Base-by-base conservation (phyloP, 306 rosid genomes). In the Dicorynia guianensis region DNA sequence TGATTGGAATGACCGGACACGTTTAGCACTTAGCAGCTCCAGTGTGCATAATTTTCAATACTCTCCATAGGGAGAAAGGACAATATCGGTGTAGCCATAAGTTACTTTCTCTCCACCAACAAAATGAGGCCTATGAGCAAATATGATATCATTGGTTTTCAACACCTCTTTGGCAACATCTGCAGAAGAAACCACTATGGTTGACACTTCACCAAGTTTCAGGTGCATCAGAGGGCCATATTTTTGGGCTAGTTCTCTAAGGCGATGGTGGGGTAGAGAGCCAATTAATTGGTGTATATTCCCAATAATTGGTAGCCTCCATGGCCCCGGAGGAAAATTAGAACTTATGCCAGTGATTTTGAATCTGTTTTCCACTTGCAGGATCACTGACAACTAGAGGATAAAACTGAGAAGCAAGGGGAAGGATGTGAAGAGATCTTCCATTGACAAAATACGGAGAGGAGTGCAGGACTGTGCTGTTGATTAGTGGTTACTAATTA, bases 151-250 rank as follows among this genome's bases (percentile, higher is more conserved):
- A 50, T 85, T 71, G 0, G 79, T 75, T 43, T 75, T 77, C 52
- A 85, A 19, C 13, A 85, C 73, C 48, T 82, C 85, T 35, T 67
- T 49, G 18, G 85, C 83, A 14, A 75, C 47, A 65, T 76, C 64
- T 15, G 82, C 75, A 19, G 85, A 82, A 39, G 82, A 82, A 20
- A 82, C 38, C 9, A 79, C 63, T 3, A 70, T 47, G 50, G 30
- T 34, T 35, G 69, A 70, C 5, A 64, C 39, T 14, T 76, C 78
- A 14, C 85, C 85, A 15, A 84, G 18, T 69, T 77, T 61, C 0
- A 84, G 72, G 25, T 84, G 83, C 44, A 84, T 54, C 11, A 84
- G 38, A 2, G 71, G 78, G 3, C 85, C 88, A 74, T 84, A 48
- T 44, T 74, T 77, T 44, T 25, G 33, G 78, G 56, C 60, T 60